These are phyloP conservation scores for Lachnellula cervina DNA, from an alignment of 2,329 filamentous ascomycete genomes.

Conservation along the genomic window DNA sequence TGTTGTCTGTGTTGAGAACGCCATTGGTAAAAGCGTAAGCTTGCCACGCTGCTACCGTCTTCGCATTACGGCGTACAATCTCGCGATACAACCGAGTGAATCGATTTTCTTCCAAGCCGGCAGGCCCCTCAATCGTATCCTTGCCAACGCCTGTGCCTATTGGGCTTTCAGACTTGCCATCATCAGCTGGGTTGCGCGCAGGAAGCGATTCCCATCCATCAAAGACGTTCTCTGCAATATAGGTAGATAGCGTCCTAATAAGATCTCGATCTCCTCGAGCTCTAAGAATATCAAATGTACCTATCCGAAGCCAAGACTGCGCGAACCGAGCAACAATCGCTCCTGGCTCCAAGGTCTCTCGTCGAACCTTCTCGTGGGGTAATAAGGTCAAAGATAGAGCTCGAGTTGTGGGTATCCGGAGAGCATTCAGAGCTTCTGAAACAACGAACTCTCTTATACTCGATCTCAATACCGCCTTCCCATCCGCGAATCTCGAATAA, in stretches of 20 bases:
- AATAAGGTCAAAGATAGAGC: constrained; percentile 77
- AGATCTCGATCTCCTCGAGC: constrained; percentile 73
- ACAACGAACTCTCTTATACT: constrained; percentile 94
- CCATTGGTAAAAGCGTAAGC: constrained; percentile 99
- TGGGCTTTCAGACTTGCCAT: constrained; percentile 40
- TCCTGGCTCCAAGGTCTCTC: constrained; percentile 81
- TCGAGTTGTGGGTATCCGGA: constrained; percentile 80
- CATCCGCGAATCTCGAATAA: constrained; percentile 94
- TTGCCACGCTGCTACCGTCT: constrained; percentile 89
- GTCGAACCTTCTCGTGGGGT: constrained; percentile 65
- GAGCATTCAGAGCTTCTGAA: constrained; percentile 80
- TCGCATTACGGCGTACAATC: constrained; percentile 78
- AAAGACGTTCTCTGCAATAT: constrained; percentile 83
- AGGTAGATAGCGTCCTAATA: constrained; percentile 70
- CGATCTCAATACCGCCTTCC: constrained; percentile 85
- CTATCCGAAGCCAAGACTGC: constrained; percentile 84
- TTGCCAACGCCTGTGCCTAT: constrained; percentile 44
- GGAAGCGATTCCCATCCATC: constrained; percentile 83
- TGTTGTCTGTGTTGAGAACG: constrained; percentile 97
- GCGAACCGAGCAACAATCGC: constrained; percentile 92
- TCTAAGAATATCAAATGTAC: constrained; percentile 92
- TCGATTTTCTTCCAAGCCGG: constrained; percentile 71
- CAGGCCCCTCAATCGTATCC: constrained; percentile 60
- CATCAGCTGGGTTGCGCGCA: constrained; percentile 47
- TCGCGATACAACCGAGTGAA: constrained; percentile 85